Evolutionary conservation across 2,329 filamentous ascomycete genomes (phyloP), one percentile per base, ranked within the genome.

Genomic region (Mycosphaerella sp.): DNA sequence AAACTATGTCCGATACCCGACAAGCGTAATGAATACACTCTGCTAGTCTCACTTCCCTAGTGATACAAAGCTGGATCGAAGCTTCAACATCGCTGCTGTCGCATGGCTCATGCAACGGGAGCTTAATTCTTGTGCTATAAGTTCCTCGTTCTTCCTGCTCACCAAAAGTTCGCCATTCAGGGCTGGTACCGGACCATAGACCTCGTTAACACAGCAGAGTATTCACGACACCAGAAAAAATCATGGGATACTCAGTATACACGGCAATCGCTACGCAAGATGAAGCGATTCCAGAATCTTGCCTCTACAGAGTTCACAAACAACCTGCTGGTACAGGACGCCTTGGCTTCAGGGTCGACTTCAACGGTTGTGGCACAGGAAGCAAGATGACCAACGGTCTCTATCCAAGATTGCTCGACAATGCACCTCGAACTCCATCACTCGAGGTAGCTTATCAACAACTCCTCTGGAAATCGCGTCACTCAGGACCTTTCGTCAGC

Each of bases 391-490:
- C 37, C n/a, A 49, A 49, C 25, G 45, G 45, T 17, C 30, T 49
- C 8, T 41, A 37, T 8, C 45, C 45, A 18, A 27, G 45, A 6
- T 17, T 49, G 1, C 28, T 34, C 16, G 39, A 36, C 14, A 13
- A 30, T 4, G 34, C 40, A 10, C 18, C n/a, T 8, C 16, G n/a
- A 28, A 34, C 1, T 5, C 39, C 45, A n/a, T 41, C 45, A 7
- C 18, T 49, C 1, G 39, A 39, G 9, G 21, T 49, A 18, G 45
- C 45, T 13, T 39, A 49, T 41, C 45, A 49, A n/a, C 45, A 49
- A 21, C 37, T 49, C 12, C 45, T 49, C 37, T 49, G 45, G 45
- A 49, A 49, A 16, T 49, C 45, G 6, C 45, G 45, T 28, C 45
- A 41, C 14, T 27, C 45, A n/a, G 45, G 45, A 1, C 45, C 45